Evolutionary conservation across 139 green algal genomes (phyloP).

Genomic region (Closterium sp.): DNA sequence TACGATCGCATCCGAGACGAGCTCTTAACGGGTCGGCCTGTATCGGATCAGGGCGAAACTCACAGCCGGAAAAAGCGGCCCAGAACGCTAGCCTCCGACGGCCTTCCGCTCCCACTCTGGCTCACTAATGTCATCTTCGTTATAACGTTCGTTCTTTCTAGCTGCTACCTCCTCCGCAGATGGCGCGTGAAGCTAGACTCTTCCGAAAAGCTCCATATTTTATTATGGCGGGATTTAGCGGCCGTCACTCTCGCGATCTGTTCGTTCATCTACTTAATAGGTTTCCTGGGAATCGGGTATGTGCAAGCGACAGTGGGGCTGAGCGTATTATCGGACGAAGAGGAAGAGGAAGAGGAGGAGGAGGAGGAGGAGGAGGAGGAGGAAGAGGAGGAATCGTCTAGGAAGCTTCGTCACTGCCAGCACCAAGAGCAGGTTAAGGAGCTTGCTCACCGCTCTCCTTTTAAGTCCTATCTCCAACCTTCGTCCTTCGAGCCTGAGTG

Average conservation of each 20-base stretch:
- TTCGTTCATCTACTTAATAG: constrained; percentile 52
- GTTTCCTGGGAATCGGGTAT: constrained; percentile 50
- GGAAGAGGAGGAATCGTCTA: too few species aligned
- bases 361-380: too few species aligned
- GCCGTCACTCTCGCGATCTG: constrained; percentile 20
- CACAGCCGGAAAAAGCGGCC: too few species aligned
- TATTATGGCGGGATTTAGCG: constrained; percentile 13
- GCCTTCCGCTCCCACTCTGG: constrained; percentile 45
- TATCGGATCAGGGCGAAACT: too few species aligned
- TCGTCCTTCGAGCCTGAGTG: too few species aligned
- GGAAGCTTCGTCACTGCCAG: too few species aligned
- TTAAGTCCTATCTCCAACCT: too few species aligned
- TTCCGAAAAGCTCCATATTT: constrained; percentile 25
- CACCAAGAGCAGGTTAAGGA: too few species aligned
- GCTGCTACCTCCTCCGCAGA: constrained; percentile 41
- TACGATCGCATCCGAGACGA: too few species aligned
- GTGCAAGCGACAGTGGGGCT: constrained; percentile 14
- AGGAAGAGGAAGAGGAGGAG: background rate
- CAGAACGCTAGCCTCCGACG: constrained; percentile 28
- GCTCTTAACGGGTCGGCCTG: too few species aligned
- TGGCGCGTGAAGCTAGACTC: constrained; percentile 36
- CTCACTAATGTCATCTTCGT: constrained; percentile 42
- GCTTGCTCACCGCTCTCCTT: too few species aligned
- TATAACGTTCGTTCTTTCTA: constrained; percentile 34
- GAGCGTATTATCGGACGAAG: background rate